Base-by-base conservation (phyloP, 306 rosid genomes). In the Sophora flavescens region DNA sequence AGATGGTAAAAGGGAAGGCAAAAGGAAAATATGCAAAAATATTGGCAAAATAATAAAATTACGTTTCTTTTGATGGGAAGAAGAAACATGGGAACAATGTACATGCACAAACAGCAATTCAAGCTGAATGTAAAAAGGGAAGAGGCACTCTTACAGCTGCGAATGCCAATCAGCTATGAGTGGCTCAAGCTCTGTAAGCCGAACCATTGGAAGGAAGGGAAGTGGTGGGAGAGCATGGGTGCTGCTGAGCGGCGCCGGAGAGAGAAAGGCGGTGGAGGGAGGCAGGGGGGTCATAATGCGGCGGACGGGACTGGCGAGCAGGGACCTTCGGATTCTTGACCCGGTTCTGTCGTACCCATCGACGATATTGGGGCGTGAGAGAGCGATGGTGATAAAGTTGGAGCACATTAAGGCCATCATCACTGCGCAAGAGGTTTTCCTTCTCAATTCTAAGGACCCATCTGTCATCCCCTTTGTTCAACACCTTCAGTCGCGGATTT, bases 341-440 rank as follows among this genome's bases (percentile, higher is more conserved):
- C 93, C 96, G 32, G 45, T 89, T 10, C 82, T 92, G 26, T 87
- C 93, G 3, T 84, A 88, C 79, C 90, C 96, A 4, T 88, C 96
- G 2, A 86, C 93, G 1, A 78, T 92, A 11, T 80, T 84, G 13
- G 97, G 96, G 0, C 93, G 97, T 71, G 97, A 91, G 83, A 75
- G 82, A 54, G 97, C 97, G 6, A 86, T 89, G 8, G 90, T 91
- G 11, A 88, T 93, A 16, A 93, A 91, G 67, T 74, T 93, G 82
- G 97, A 93, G 79, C 96, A 93, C 70, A 88, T 91, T 68, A 91
- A 91, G 44, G 96, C 96, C 52, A 91, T 93, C 67, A 82, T 93
- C 74, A 91, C 96, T 10, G 91, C 97, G 0, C 87, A 89, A 6
- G 90, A 93, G 45, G 89, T 91, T 44, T 85, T 93, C 22, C 47